Evolutionary conservation across 2,329 filamentous ascomycete genomes (phyloP), one percentile per base, ranked within the genome.

Genomic region (Ascosphaera apis): DNA sequence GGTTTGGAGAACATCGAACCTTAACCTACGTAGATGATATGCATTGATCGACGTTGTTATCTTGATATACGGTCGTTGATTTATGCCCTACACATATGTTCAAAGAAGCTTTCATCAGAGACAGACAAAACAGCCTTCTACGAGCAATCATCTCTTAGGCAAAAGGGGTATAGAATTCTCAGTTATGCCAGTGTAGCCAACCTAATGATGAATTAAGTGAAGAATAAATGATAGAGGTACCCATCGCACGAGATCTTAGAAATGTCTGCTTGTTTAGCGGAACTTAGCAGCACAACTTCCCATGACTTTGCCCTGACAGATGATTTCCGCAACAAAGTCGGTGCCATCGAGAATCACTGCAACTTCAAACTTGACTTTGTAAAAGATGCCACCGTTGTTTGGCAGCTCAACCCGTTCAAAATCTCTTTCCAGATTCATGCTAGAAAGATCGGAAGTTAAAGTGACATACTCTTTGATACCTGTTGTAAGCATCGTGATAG

Each of bases 241-340:
- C 5, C 21, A 11, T 25, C 21, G 5, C 11, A 25, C 5, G 6
- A 11, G 21, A 6, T 6, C 21, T 25, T 11, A 25, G 21, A 11
- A 25, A 11, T 5, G 21, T 25, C 11, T 25, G 42, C 35, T 17
- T 21, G 23, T 35, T 49, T 60, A 76, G 57, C 71, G 62, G 66
- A 95, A 95, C 53, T 83, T 72, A 40, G 86, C 80, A 43, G 84
- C 76, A 69, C 86, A 95, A 44, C 86, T 75, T 44, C 88, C 88
- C 88, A 95, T 98, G 45, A 98, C 83, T 57, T 95, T 88, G 50
- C 88, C 88, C 57, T 98, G 88, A 61, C 88, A 98, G n/a, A 95
- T 86, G 28, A 98, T 65, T 62, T 95, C 88, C 36, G 88, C 88
- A 47, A 88, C 95, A 64, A 98, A 95, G 55, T 98, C 88, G 36